Evolutionary conservation across 2,329 filamentous ascomycete genomes (phyloP).

Genomic region (Cercospora nicotianae): DNA sequence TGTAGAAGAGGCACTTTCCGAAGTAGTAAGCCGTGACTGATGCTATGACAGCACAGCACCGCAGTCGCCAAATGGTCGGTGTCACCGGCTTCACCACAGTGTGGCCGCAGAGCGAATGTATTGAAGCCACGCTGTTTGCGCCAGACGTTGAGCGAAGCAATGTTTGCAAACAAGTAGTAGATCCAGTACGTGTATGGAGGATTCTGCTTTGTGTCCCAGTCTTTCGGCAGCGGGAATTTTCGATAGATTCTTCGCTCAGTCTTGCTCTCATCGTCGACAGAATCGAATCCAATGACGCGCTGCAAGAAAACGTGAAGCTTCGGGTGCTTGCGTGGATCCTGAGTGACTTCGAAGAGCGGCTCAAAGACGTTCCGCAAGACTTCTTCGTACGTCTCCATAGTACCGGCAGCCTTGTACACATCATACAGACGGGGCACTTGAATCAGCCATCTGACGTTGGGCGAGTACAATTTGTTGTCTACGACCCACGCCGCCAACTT

Average conservation of each 20-base stretch:
- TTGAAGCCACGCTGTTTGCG: conserved; percentile 91
- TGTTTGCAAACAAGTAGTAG: conserved; percentile 94
- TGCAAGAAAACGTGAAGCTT: conserved; percentile 95
- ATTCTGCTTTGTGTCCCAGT: conserved; percentile 91
- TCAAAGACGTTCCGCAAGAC: conserved; percentile 89
- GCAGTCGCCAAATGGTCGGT: conserved; percentile 93
- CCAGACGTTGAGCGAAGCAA: conserved; percentile 88
- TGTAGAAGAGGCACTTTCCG: conserved; percentile 93
- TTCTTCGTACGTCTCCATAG: conserved; percentile 88
- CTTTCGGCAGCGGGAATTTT: conserved; percentile 88
- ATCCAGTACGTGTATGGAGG: conserved; percentile 99
- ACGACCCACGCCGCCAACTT: conserved; percentile 96
- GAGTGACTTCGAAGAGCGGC: conserved; percentile 91
- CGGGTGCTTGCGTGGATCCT: conserved; percentile 79
- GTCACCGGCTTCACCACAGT: conserved; percentile 95
- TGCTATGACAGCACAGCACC: conserved; percentile 90
- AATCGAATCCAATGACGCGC: conserved; percentile 93
- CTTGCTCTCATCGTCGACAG: conserved; percentile 98
- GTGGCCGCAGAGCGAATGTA: conserved; percentile 87
- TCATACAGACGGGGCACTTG: conserved; percentile 94
- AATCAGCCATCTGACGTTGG: conserved; percentile 95
- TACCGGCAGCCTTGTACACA: conserved; percentile 84
- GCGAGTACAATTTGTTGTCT: conserved; percentile 96
- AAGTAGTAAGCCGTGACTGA: conserved; percentile 88
- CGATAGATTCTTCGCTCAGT: conserved; percentile 88